phyloP scores from a whole-genome alignment of 148 eudicot species.

The Linanthus parryae region DNA sequence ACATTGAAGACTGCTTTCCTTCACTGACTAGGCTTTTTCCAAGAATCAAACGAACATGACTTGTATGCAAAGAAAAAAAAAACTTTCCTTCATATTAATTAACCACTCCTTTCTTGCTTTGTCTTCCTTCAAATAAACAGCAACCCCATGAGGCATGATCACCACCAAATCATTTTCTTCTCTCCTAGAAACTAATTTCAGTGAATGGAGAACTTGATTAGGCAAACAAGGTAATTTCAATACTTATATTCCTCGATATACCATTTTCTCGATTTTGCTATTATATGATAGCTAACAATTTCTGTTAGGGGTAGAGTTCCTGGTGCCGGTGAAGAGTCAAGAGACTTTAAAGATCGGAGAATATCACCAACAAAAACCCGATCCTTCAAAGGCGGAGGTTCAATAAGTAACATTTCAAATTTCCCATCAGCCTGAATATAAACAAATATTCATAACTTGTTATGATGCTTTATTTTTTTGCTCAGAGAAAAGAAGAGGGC shows the following conservation, averaged over 20 bases:
- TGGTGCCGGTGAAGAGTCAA: conserved; percentile 13
- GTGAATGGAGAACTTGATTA: conserved; percentile 26
- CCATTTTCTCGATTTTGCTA: neutral
- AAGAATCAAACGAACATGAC: neutral
- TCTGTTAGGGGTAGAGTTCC: conserved; percentile 24
- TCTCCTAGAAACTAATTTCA: neutral
- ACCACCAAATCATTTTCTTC: neutral
- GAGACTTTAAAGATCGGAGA: conserved; percentile 16
- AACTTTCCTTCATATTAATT: too few relatives aligned
- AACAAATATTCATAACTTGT: neutral
- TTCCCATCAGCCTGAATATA: neutral
- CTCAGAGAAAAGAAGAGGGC: conserved; percentile 37
- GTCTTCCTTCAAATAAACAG: conserved; percentile 3
- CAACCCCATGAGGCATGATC: neutral
- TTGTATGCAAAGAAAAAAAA: conserved; percentile 12
- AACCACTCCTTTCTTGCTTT: neutral
- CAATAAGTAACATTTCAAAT: neutral
- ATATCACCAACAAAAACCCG: conserved; percentile 18
- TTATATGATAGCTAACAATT: neutral
- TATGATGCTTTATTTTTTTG: neutral
- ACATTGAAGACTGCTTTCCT: too few relatives aligned
- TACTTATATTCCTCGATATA: neutral
- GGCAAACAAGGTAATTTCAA: conserved; percentile 35
- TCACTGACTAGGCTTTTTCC: too few relatives aligned
- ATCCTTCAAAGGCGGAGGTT: conserved; percentile 21